phyloP scores from a whole-genome alignment of 768 basidiomycete species.

The Mycena venus region DNA sequence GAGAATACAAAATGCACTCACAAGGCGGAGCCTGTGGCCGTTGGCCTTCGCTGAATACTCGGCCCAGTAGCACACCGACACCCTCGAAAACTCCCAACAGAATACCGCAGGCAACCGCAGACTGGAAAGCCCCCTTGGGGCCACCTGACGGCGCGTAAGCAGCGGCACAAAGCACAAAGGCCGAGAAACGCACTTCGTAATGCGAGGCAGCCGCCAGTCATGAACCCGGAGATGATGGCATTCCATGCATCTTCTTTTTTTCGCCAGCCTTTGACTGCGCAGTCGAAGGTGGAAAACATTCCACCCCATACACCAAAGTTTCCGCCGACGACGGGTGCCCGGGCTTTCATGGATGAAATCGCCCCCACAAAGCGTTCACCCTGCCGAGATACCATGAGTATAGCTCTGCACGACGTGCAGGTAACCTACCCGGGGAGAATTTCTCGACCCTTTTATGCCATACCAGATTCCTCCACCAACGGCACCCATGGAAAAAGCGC shows the following conservation, averaged over 20 bases:
- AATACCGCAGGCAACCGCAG: conserved; percentile 97
- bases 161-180: conserved; percentile 8
- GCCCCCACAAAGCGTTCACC: conserved; percentile 96
- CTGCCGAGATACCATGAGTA: conserved; percentile 52
- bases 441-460: conserved; percentile 97
- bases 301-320: conserved; percentile 98
- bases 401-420: conserved; percentile 2
- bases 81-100: conserved; percentile 95
- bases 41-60: conserved; percentile 82
- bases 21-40: conserved; percentile 85
- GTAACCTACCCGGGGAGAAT: conserved; percentile 87
- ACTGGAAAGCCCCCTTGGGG: conserved; percentile 89
- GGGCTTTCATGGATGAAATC: conserved; percentile 95
- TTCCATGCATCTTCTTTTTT: conserved; percentile 99
- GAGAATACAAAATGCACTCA: conserved; percentile 56
- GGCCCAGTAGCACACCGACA: conserved; percentile 91
- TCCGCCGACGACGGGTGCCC: conserved; percentile 97
- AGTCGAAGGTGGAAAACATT: conserved; percentile 99
- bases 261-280: conserved; percentile 95
- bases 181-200: conserved; percentile 82
- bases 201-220: conserved; percentile 97
- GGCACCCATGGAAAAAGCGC: conserved; percentile 97
- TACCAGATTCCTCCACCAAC: conserved; percentile 99
- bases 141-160: conserved; percentile 72
- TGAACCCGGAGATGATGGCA: conserved; percentile 97